Evolutionary conservation across 2,329 filamentous ascomycete species (phyloP).

Genomic region (Tolypocladium amazonense): DNA sequence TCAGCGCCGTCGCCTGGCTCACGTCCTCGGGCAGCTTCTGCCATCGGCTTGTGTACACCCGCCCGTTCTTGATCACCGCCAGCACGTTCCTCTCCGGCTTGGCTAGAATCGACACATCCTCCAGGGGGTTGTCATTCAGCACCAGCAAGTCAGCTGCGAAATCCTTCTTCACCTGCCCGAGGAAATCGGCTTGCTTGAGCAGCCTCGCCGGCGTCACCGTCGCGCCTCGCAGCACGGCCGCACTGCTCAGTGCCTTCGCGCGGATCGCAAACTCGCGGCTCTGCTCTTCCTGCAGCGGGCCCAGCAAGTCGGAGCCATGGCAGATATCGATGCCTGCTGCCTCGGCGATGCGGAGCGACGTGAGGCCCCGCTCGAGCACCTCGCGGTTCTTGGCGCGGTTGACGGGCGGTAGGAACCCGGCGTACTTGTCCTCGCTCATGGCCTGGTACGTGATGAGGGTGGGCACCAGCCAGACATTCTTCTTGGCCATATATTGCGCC

Average conservation of each 20-base stretch:
- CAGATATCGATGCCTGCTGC: constrained; percentile 44
- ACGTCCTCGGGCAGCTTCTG: constrained; percentile 7
- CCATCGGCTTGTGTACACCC: constrained; percentile 20
- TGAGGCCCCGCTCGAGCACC: constrained; percentile 35
- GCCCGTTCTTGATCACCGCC: constrained; percentile 43
- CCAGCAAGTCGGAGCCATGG: constrained; percentile 34
- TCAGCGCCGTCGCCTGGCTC: neutral
- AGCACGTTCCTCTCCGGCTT: constrained; percentile 34
- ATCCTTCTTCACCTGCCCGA: constrained; percentile 40
- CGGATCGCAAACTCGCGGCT: constrained; percentile 21
- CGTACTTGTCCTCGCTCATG: constrained; percentile 32
- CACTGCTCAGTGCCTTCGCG: constrained; percentile 9
- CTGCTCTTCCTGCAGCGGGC: constrained; percentile 19
- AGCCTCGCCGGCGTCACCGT: constrained; percentile 39
- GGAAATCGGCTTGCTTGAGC: constrained; percentile 29
- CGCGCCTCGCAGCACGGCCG: constrained; percentile 16
- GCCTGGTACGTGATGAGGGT: constrained; percentile 41
- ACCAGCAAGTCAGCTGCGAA: constrained; percentile 43
- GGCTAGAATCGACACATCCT: constrained; percentile 42
- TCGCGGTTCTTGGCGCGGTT: constrained; percentile 38
- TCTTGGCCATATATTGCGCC: constrained; percentile 38
- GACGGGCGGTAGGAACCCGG: constrained; percentile 30
- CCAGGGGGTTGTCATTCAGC: constrained; percentile 39
- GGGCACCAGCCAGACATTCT: constrained; percentile 38
- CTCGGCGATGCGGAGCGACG: constrained; percentile 34